Evolutionary conservation across 306 rosid species (phyloP).

Genomic region (Lablab purpureus): DNA sequence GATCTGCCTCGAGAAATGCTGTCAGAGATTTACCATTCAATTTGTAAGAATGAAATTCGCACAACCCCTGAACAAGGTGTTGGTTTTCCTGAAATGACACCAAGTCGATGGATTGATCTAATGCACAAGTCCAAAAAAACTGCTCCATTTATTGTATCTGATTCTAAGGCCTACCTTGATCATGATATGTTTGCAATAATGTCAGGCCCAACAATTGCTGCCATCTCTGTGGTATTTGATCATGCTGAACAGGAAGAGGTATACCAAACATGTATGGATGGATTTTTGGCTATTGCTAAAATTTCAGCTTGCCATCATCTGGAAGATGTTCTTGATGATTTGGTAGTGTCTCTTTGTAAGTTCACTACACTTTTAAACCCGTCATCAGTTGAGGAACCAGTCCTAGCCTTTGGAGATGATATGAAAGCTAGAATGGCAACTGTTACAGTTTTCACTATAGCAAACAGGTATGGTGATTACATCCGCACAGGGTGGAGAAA

Average conservation of each 20-base stretch:
- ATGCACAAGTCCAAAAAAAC: slow-evolving; percentile 88
- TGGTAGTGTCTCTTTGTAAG: slow-evolving; percentile 96
- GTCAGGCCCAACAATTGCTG: slow-evolving; percentile 99
- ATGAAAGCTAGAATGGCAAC: slow-evolving; percentile 97
- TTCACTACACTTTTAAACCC: slow-evolving; percentile 95
- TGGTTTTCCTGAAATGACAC: slow-evolving; percentile 96
- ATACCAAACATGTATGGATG: slow-evolving; percentile 94
- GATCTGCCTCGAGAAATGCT: slow-evolving; percentile 94
- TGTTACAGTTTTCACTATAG: slow-evolving; percentile 89
- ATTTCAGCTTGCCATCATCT: slow-evolving; percentile 98
- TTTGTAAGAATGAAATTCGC: slow-evolving; percentile 96
- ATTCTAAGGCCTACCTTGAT: slow-evolving; percentile 89
- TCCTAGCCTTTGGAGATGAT: slow-evolving; percentile 94
- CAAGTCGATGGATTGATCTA: slow-evolving; percentile 96
- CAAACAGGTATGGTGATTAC: slow-evolving; percentile 94
- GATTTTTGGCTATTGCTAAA: slow-evolving; percentile 94
- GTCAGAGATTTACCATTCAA: slow-evolving; percentile 85
- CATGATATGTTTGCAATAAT: slow-evolving; percentile 96
- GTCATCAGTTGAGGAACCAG: slow-evolving; percentile 85
- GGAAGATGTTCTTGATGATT: slow-evolving; percentile 98
- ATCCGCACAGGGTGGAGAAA: slow-evolving; percentile 98
- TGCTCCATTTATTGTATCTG: slow-evolving; percentile 87
- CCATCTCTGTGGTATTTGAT: slow-evolving; percentile 97
- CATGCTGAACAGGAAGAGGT: slow-evolving; percentile 96
- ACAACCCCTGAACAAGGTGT: slow-evolving; percentile 92